These are phyloP conservation scores for Ceratocystis colombiana DNA, from an alignment of 2,329 filamentous ascomycete genomes.

Conservation along the genomic window DNA sequence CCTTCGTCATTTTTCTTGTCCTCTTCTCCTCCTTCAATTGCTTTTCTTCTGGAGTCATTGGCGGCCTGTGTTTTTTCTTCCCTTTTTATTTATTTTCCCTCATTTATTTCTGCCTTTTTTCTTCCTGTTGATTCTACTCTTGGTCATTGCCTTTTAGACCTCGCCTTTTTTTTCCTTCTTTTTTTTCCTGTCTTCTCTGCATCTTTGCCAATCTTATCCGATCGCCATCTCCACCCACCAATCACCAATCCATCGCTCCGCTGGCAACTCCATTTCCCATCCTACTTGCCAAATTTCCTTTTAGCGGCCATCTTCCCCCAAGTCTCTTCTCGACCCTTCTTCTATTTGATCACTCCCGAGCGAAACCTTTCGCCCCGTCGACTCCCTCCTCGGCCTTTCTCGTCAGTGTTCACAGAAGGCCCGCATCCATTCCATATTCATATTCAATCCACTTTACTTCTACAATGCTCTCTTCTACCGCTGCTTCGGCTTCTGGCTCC, in stretches of 20 bases:
- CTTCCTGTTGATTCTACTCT: neutral
- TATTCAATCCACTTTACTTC: neutral
- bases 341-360: slow-evolving; percentile 1
- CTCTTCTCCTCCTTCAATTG: neutral
- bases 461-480: slow-evolving; percentile 24
- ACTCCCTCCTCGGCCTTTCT: neutral
- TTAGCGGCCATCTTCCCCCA: neutral
- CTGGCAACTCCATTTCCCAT: slow-evolving; percentile 2
- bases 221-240: slow-evolving; percentile 5
- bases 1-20: neutral
- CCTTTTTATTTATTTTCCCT: slow-evolving; percentile 9
- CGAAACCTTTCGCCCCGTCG: neutral
- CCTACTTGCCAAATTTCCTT: slow-evolving; percentile 8
- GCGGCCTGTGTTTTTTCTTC: slow-evolving; percentile 3
- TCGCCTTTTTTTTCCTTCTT: neutral
- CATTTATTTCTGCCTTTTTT: slow-evolving; percentile 2
- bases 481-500: slow-evolving; percentile 22
- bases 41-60: neutral
- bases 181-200: slow-evolving; percentile 2
- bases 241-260: slow-evolving; percentile 6
- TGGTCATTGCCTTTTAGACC: neutral
- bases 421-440: neutral
- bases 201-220: slow-evolving; percentile 8
- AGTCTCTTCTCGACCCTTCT: slow-evolving; percentile 1
- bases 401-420: neutral